Evolutionary conservation across 768 basidiomycete species (phyloP), one percentile per base, ranked within the genome.

Genomic region (Lentinula edodes): DNA sequence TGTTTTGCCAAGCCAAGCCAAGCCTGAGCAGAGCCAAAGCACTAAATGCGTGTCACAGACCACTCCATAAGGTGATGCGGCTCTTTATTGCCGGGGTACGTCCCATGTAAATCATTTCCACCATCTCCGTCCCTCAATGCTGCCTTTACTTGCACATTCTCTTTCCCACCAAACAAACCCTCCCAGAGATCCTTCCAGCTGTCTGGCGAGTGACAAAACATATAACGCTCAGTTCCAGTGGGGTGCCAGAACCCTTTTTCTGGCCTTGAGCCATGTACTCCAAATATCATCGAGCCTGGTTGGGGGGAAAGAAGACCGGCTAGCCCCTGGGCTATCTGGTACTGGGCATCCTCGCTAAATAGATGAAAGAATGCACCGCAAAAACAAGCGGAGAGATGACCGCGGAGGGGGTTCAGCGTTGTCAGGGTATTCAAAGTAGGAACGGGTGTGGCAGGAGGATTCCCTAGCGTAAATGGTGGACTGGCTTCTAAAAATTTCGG

Each of bases 281-380:
- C 82, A 59, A 81, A 78, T 43, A 82, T 76, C 36, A 80, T 65
- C 1, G 80, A 79, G 1, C 81, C 82, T 1, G 78, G 74, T 32
- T 67, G 66, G 1, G 75, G 76, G 0, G 77, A 73, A 18, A 83
- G 73, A 5, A 83, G 68, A 3, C 72, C 71, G 1, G 76, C 79
- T 32, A 83, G 66, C 7, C 70, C 68, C 16, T 68, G 69, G 2
- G 78, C 83, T 54, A 84, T 69, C 43, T 74, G 64, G 8, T 69
- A 61, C 63, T 84, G 82, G 32, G 70, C 54, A 16, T 64, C 71
- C 51, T 75, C 72, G 61, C 66, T 61, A 66, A 85, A 85, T 34
- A 84, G 74, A 64, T 83, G 83, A 64, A 87, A 85, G 69, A 86
- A 73, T 5, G 79, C 70, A 10, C 77, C 72, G 2, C 78, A 77